Conservation (phyloP, 1,139 yeast genomes). For the Debaryomyces fabryi region DNA sequence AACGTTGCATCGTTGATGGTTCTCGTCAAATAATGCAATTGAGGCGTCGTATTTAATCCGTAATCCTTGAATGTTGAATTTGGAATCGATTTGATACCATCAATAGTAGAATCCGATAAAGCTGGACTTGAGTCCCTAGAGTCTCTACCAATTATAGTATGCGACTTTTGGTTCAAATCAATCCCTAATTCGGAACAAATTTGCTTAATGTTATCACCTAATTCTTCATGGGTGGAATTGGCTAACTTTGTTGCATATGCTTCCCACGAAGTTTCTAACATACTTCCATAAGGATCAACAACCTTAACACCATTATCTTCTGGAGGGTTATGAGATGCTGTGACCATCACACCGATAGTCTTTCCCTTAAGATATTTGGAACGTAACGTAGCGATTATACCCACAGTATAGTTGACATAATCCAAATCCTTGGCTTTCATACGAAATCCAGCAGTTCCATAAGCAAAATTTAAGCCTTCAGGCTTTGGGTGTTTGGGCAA, state of each 20-base stretch:
- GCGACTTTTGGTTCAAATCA: constrained; percentile 38
- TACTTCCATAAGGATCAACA: constrained; percentile 91
- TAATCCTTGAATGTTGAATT: constrained; percentile 54
- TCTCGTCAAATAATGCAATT: constrained; percentile 85
- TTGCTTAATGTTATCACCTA: constrained; percentile 27
- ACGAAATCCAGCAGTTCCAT: constrained; percentile 98
- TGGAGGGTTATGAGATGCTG: constrained; percentile 97
- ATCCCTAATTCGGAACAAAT: constrained; percentile 40
- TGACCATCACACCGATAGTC: constrained; percentile 88
- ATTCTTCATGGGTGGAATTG: constrained; percentile 55
- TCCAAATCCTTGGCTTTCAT: constrained; percentile 71
- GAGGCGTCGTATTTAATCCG: constrained; percentile 89
- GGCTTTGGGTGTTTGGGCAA: constrained; percentile 47
- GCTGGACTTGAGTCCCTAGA: constrained; percentile 79
- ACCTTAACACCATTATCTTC: constrained; percentile 94
- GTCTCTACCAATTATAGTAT: constrained; percentile 64
- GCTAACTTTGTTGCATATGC: constrained; percentile 77
- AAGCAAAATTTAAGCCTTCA: constrained; percentile 50
- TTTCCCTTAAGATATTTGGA: constrained; percentile 70
- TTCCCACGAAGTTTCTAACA: constrained; percentile 90
- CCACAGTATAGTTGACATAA: constrained; percentile 83
- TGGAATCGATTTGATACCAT: constrained; percentile 59
- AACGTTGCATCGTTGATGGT: constrained; percentile 63
- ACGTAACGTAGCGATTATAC: constrained; percentile 78
- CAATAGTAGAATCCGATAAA: constrained; percentile 63